A percentile compares a stretch with the other conserved stretches of the same genome.
These are phyloP conservation scores for Pythium coloratum DNA, from an alignment of 352 stramenopile species.

Conservation along the genomic window DNA sequence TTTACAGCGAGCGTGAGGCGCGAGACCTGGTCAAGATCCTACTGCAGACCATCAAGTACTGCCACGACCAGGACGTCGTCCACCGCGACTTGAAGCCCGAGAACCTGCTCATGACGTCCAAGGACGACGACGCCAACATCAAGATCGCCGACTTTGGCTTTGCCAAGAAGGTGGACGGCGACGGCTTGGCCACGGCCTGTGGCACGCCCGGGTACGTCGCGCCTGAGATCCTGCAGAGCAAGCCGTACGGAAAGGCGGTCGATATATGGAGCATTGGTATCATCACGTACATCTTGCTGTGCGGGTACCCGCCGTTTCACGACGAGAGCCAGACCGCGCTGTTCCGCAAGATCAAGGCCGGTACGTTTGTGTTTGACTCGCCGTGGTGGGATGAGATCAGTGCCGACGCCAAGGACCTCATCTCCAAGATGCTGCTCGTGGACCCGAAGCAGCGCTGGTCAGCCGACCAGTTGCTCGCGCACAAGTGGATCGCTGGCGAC, in stretches of 20 bases:
- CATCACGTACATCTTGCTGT: slow-evolving; percentile 87
- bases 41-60: slow-evolving; percentile 81
- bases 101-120: slow-evolving; percentile 82
- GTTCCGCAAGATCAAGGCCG: slow-evolving; percentile 73
- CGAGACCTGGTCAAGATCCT: slow-evolving; percentile 77
- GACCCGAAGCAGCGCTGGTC: slow-evolving; percentile 82
- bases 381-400: slow-evolving; percentile 85
- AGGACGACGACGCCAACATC: slow-evolving; percentile 75
- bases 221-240: slow-evolving; percentile 73
- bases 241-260: slow-evolving; percentile 79
- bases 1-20: slow-evolving; percentile 81
- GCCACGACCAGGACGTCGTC: slow-evolving; percentile 78
- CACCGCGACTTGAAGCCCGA: slow-evolving; percentile 89
- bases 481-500: slow-evolving; percentile 89
- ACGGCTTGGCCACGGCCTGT: slow-evolving; percentile 63
- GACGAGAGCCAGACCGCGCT: slow-evolving; percentile 89
- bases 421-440: slow-evolving; percentile 87
- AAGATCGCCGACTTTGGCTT: slow-evolving; percentile 87
- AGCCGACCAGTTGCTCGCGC: slow-evolving; percentile 61
- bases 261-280: slow-evolving; percentile 92
- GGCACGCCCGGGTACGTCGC: slow-evolving; percentile 80
- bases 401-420: slow-evolving; percentile 83
- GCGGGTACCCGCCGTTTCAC: slow-evolving; percentile 86
- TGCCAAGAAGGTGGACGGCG: slow-evolving; percentile 67
- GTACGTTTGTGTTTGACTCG: slow-evolving; percentile 73